Evolutionary conservation across 805 yeast species (phyloP).

Genomic region (Saccharomyces jurei): DNA sequence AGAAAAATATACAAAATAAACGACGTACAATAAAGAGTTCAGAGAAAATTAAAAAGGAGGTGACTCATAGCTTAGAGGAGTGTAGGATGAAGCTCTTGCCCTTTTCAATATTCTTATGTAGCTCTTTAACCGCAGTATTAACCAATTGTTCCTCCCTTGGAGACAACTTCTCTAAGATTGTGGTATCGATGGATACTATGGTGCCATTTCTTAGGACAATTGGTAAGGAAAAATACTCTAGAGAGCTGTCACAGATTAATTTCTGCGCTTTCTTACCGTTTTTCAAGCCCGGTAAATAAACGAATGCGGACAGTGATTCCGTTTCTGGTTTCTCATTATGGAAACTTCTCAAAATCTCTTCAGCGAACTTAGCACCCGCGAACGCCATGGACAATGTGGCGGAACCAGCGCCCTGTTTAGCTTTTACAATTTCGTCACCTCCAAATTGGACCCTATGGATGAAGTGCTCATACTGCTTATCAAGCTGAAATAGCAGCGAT

Average conservation of each 20-base stretch:
- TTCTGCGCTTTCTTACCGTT: conserved; percentile 40
- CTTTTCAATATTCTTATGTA: conserved; percentile 48
- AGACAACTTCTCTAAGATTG: conserved; percentile 37
- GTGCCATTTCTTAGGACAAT: conserved; percentile 42
- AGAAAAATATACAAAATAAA: not conserved
- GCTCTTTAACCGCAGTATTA: conserved; percentile 44
- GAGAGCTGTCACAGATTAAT: conserved; percentile 26
- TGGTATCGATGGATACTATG: conserved; percentile 43
- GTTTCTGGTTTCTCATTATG: conserved; percentile 16
- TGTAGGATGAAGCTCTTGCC: conserved; percentile 43
- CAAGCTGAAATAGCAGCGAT: conserved; percentile 34
- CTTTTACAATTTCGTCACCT: conserved; percentile 84
- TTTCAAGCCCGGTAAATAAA: conserved; percentile 46
- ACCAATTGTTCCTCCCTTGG: conserved; percentile 46
- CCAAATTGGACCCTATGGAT: conserved; percentile 76
- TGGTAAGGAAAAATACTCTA: conserved; percentile 55
- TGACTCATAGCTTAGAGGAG: conserved; percentile 13
- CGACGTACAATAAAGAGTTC: not conserved
- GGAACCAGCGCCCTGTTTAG: conserved; percentile 77
- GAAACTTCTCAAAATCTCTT: conserved; percentile 45
- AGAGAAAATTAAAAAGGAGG: not conserved
- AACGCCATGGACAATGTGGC: conserved; percentile 84
- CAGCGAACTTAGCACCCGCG: conserved; percentile 72
- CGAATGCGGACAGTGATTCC: conserved; percentile 40
- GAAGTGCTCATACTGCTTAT: conserved; percentile 46